A percentile compares a stretch with the other conserved stretches of the same genome.
Conservation (phyloP, 225 moss, liverwort and hornwort species). For the Sphagnum tenellum region DNA sequence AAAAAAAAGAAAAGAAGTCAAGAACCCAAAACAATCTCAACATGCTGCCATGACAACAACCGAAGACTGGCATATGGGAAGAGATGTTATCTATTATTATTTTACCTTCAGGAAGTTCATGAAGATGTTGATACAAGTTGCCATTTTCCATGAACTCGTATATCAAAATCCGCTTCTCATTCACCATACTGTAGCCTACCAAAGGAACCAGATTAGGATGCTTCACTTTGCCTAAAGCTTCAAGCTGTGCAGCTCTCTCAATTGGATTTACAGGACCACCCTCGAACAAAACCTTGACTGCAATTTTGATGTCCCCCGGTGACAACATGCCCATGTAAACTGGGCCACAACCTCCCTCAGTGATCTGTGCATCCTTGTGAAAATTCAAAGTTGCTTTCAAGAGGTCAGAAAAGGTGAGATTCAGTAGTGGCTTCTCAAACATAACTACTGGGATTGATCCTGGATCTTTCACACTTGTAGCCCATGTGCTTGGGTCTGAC, state of each 20-base stretch:
- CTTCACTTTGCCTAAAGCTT: slow-evolving; percentile 51
- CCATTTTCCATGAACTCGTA: slow-evolving; percentile 78
- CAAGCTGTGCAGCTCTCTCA: slow-evolving; percentile 50
- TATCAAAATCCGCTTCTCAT: slow-evolving; percentile 49
- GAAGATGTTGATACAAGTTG: slow-evolving; percentile 46
- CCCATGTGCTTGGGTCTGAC: slow-evolving; percentile 49
- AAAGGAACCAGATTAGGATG: slow-evolving; percentile 65
- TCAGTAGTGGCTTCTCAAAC: slow-evolving; percentile 88
- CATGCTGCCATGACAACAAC: background rate
- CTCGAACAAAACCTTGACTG: slow-evolving; percentile 71
- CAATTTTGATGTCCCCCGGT: slow-evolving; percentile 47
- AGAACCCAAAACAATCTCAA: too few species aligned
- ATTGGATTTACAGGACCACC: slow-evolving; percentile 40
- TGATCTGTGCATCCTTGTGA: slow-evolving; percentile 50
- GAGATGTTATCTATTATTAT: background rate
- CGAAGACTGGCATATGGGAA: background rate
- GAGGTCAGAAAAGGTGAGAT: slow-evolving; percentile 67
- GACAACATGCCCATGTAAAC: slow-evolving; percentile 49
- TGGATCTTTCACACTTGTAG: slow-evolving; percentile 41
- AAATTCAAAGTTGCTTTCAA: slow-evolving; percentile 57
- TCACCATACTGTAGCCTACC: slow-evolving; percentile 66
- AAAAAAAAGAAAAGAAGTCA: too few species aligned
- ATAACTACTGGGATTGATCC: slow-evolving; percentile 54
- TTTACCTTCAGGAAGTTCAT: slow-evolving; percentile 53
- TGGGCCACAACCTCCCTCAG: slow-evolving; percentile 63